Conservation (phyloP, 31 red algal genomes). For the Asparagopsis taxiformis region DNA sequence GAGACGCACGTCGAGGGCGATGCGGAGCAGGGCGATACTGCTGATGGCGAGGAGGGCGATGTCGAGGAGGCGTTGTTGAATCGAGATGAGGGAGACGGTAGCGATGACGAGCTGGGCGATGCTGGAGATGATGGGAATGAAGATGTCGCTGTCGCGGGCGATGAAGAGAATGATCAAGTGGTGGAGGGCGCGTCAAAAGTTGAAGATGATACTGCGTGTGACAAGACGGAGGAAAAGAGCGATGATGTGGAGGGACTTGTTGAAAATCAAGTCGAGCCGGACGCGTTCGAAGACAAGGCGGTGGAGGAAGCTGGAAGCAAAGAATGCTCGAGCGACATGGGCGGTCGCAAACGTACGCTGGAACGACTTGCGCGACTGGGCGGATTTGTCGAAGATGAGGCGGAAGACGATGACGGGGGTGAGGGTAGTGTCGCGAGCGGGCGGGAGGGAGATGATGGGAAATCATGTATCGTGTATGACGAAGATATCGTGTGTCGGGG, state of each 20-base stretch:
- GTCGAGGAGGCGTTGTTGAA: background rate
- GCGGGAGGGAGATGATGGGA: background rate
- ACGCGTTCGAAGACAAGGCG: background rate
- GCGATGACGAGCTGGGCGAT: slow-evolving; percentile 12
- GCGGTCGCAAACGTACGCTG: no score
- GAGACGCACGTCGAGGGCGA: background rate
- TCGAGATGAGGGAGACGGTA: slow-evolving; percentile 14
- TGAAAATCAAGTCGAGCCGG: background rate
- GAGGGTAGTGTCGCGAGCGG: background rate
- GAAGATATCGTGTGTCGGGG: slow-evolving; percentile 4
- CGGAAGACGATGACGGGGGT: slow-evolving; percentile 26
- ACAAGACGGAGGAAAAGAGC: no score
- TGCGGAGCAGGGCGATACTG: background rate
- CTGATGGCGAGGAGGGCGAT: background rate
- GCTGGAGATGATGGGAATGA: background rate
- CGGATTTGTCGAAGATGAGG: slow-evolving; percentile 32
- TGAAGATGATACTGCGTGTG: background rate
- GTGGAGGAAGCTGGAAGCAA: background rate
- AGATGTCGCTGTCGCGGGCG: background rate
- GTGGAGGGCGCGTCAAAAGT: background rate
- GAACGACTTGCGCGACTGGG: no score
- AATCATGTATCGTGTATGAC: background rate
- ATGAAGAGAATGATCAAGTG: background rate
- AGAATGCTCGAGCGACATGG: no score
- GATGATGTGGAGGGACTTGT: background rate